Evolutionary conservation across 768 basidiomycete genomes (phyloP).

Genomic region (Hericium rajendrae): DNA sequence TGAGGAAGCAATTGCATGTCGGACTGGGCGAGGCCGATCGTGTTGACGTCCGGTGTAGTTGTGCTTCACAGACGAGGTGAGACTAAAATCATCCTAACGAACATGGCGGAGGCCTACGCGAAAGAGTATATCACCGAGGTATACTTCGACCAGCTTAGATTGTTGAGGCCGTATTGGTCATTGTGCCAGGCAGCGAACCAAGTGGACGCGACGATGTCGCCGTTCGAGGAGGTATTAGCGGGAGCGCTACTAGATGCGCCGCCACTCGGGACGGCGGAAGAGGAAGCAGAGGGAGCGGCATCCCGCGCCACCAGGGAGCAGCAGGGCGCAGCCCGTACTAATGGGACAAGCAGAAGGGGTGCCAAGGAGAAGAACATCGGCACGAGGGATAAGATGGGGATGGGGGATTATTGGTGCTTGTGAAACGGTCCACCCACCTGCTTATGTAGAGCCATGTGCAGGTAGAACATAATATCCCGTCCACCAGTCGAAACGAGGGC

Average conservation of each 20-base stretch:
- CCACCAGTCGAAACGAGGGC: too few species aligned
- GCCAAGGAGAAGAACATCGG: neutral
- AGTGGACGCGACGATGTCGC: constrained; percentile 32
- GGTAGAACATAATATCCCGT: too few species aligned
- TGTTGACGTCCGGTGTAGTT: constrained; percentile 25
- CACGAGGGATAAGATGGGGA: neutral
- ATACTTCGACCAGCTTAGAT: constrained; percentile 59
- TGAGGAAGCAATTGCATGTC: constrained; percentile 41
- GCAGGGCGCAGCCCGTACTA: constrained; percentile 2
- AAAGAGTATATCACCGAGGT: constrained; percentile 63
- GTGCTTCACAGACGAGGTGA: constrained; percentile 14
- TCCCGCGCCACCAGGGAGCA: neutral
- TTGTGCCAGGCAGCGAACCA: constrained; percentile 67
- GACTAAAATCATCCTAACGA: neutral
- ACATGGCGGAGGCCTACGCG: constrained; percentile 30
- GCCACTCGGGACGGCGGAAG: neutral
- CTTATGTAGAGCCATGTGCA: neutral
- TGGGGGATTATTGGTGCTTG: neutral
- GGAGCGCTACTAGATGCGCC: neutral
- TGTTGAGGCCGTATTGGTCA: constrained; percentile 36
- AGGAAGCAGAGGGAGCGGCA: neutral
- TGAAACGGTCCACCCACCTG: neutral
- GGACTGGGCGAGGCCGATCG: constrained; percentile 28
- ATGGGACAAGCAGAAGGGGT: neutral
- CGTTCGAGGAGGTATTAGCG: neutral